Evolutionary conservation across 2,329 filamentous ascomycete genomes (phyloP), one percentile per base, ranked within the genome.

Genomic region (Colletotrichum liaoningense): DNA sequence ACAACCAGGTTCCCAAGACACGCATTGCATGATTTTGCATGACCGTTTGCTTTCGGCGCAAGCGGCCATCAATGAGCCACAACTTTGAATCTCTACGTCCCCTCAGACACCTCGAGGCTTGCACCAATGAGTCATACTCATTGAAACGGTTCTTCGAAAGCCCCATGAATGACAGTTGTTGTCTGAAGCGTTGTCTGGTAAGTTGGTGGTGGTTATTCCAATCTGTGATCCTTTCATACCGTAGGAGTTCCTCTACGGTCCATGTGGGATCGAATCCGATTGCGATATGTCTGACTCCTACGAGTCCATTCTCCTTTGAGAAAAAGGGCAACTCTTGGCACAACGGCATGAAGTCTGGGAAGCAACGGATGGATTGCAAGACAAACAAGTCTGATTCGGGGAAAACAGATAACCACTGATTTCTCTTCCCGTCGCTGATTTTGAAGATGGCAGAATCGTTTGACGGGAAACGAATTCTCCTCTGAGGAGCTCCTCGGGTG

Each of bases 321-420:
- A 33, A 11, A 3, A 68, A 68, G 30, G 57, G 57, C 16, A 42
- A 30, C 3, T 30, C 1, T 1, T 5, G 1, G 24, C 0, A 0
- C 0, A 67, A 42, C 1, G 1, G 0, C 0, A 1, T 0, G 3
- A 54, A 38, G 1, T 30, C 1, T 8, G 6, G 12, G 3, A 9
- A 1, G 2, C 8, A 12, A 7, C 1, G 0, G 1, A 2, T 2
- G 16, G 42, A 28, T 22, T 54, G 1, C 0, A 62, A 22, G 24
- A 54, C 14, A 2, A 68, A 1, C 11, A 68, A 46, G 19, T 68
- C 57, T 22, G 54, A 22, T 0, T 26, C 2, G 1, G 65, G 16
- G 1, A 63, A 24, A 5, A 62, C 14, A 3, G 46, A 55, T 8
- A 68, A 33, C 16, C n/a, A 55, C 11, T 55, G 57, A 5, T 38